phyloP scores from a whole-genome alignment of 441 rosid species.

The Arabidopsis hybrid region DNA sequence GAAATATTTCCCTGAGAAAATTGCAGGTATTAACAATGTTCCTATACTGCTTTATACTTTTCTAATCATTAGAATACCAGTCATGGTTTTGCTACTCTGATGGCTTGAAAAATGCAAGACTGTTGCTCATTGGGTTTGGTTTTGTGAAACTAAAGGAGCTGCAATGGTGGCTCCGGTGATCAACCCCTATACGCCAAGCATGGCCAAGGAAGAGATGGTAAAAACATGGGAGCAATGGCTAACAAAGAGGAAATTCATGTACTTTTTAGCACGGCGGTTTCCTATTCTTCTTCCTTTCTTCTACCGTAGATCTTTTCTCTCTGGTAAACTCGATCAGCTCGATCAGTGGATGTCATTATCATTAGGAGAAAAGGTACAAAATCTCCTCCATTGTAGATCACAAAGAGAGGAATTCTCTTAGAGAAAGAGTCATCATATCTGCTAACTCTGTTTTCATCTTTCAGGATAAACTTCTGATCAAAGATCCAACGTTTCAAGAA shows the following conservation, averaged over 20 bases:
- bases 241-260: conserved; percentile 56
- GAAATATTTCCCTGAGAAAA: conserved; percentile 59
- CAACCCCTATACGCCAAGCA: conserved; percentile 68
- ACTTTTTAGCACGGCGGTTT: conserved; percentile 59
- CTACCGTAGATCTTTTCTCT: conserved; percentile 61
- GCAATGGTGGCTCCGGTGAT: conserved; percentile 65
- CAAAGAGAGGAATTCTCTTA: not conserved
- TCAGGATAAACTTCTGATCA: conserved; percentile 61
- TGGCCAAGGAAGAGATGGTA: conserved; percentile 66
- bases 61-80: not conserved
- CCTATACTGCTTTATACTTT: not conserved
- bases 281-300: conserved; percentile 58
- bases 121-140: conserved; percentile 11
- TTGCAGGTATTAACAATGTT: conserved; percentile 54
- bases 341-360: conserved; percentile 67
- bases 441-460: conserved; percentile 32
- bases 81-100: not conserved
- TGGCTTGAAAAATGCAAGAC: not conserved
- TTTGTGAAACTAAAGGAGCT: conserved; percentile 54
- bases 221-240: conserved; percentile 66
- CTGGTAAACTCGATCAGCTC: conserved; percentile 63
- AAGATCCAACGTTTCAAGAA: conserved; percentile 55
- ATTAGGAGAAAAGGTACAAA: conserved; percentile 58
- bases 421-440: not conserved
- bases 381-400: not conserved